These are phyloP conservation scores for Drosera spatulata DNA, from an alignment of 179 eudicot species.

Conservation along the genomic window DNA sequence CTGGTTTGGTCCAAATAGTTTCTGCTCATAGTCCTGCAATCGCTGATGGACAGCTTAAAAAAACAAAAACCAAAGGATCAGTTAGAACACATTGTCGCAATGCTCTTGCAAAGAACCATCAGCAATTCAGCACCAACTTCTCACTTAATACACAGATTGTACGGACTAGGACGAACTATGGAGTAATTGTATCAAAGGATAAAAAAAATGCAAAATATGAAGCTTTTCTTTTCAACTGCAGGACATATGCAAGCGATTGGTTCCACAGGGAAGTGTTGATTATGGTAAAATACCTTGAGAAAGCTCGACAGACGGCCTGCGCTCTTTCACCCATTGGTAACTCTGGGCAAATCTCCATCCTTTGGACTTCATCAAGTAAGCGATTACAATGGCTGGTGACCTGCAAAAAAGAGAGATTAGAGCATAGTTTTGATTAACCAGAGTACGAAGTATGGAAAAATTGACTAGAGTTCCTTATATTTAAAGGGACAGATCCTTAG, in stretches of 20 bases:
- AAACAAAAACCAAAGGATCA: neutral
- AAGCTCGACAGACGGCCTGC: constrained; percentile 58
- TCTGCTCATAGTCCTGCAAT: constrained; percentile 54
- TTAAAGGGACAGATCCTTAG: no score
- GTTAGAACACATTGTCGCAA: no score
- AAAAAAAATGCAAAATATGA: no score
- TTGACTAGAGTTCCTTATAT: no score
- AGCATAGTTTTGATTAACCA: neutral
- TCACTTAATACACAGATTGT: no score
- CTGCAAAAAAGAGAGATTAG: constrained; percentile 19
- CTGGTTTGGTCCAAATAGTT: constrained; percentile 38
- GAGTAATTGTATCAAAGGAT: no score
- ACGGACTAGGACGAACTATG: no score
- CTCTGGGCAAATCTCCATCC: constrained; percentile 90
- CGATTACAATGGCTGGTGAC: constrained; percentile 87
- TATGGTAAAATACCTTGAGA: constrained; percentile 23
- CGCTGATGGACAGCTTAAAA: constrained; percentile 49
- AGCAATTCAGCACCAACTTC: neutral
- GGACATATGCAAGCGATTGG: neutral
- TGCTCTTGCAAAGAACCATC: neutral
- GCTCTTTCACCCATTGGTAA: constrained; percentile 91
- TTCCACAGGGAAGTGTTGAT: neutral
- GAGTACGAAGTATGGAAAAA: neutral
- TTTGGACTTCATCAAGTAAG: constrained; percentile 86
- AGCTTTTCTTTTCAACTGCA: no score